A percentile compares a stretch with the other conserved stretches of the same genome.
Evolutionary conservation across 306 rosid species (phyloP).

Genomic region (Citrullus amarus): DNA sequence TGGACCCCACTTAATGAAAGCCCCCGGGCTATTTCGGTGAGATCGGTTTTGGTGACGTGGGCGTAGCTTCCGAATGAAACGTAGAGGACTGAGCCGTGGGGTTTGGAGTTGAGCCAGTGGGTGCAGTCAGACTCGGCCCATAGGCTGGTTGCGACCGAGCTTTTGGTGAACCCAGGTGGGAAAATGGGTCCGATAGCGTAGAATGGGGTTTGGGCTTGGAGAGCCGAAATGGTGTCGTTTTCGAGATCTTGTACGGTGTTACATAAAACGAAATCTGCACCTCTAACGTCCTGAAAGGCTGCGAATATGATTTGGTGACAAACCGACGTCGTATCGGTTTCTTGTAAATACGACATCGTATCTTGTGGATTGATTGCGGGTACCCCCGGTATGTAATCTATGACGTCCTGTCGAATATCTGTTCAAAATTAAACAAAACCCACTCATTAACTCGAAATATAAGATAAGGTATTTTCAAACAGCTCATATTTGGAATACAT

Average conservation of each 20-base stretch:
- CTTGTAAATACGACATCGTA: conserved; percentile 42
- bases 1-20: conserved; percentile 24
- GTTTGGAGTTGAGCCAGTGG: conserved; percentile 44
- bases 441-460: no score
- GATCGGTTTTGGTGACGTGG: conserved; percentile 22
- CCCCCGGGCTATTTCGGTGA: conserved; percentile 31
- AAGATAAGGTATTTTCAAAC: no score
- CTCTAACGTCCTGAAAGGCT: conserved; percentile 25
- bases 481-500: no score
- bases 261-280: conserved; percentile 36
- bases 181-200: conserved; percentile 53
- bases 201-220: conserved; percentile 21
- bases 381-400: conserved; percentile 53
- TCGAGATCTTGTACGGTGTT: conserved; percentile 42
- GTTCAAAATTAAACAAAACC: neutral
- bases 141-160: conserved; percentile 35
- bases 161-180: conserved; percentile 29
- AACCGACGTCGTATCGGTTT: conserved; percentile 18
- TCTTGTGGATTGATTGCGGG: conserved; percentile 32
- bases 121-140: conserved; percentile 52
- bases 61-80: conserved; percentile 53
- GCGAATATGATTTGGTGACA: conserved; percentile 28
- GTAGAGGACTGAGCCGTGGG: conserved; percentile 37
- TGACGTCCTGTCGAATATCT: conserved; percentile 32
- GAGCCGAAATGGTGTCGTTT: conserved; percentile 20